A percentile compares a stretch with the other conserved stretches of the same genome.
phyloP scores from a whole-genome alignment of 106 monocot genomes.

The Posidonia australis region DNA sequence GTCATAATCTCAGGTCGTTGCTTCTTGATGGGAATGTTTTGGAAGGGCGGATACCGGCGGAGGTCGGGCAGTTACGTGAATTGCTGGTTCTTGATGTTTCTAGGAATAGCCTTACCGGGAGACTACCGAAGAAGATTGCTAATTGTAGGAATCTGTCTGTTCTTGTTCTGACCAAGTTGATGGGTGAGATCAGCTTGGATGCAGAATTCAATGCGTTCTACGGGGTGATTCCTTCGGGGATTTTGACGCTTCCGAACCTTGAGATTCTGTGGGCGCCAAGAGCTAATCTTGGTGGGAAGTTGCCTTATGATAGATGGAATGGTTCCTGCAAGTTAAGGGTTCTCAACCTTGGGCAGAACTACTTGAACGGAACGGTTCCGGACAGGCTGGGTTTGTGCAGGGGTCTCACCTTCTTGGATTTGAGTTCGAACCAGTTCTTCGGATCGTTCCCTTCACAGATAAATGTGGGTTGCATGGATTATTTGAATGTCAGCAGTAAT shows the following conservation, averaged over 20 bases:
- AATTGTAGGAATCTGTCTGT: constrained; percentile 30
- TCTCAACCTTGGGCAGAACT: constrained; percentile 57
- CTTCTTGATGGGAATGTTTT: constrained; percentile 36
- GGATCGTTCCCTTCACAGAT: constrained; percentile 27
- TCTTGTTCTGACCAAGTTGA: constrained; percentile 34
- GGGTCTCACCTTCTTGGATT: constrained; percentile 37
- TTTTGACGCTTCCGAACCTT: constrained; percentile 25
- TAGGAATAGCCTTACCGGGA: constrained; percentile 42
- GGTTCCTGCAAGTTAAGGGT: constrained; percentile 26
- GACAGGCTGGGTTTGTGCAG: constrained; percentile 25
- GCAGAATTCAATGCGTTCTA: constrained; percentile 51
- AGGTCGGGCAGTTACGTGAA: constrained; percentile 14
- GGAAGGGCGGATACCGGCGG: constrained; percentile 34
- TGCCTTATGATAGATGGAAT: constrained; percentile 13
- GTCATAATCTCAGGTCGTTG: constrained; percentile 27
- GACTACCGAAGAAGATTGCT: constrained; percentile 38
- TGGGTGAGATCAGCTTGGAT: background rate
- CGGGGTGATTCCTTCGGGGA: constrained; percentile 26
- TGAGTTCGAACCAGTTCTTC: constrained; percentile 44
- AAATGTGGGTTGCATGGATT: constrained; percentile 22
- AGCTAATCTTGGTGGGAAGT: constrained; percentile 38
- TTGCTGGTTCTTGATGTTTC: constrained; percentile 48
- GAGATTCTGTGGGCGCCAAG: constrained; percentile 57
- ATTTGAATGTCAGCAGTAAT: constrained; percentile 50
- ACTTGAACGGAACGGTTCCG: constrained; percentile 30